These are phyloP conservation scores for Curvularia sp. DNA, from an alignment of 2,329 filamentous ascomycete species.

Conservation along the genomic window DNA sequence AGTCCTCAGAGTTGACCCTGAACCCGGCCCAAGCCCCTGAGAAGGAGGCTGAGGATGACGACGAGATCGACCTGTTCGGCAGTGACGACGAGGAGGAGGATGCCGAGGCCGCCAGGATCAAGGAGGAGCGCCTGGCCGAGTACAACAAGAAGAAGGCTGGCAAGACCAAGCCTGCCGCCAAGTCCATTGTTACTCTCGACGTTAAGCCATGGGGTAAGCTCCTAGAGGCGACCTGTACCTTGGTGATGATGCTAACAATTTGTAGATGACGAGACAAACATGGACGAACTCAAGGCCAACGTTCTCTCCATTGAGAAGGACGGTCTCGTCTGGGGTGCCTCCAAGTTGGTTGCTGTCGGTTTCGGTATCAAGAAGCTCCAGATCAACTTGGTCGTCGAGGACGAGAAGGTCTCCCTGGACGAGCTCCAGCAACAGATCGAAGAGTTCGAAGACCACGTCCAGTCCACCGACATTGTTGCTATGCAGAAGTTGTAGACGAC, in stretches of 20 bases:
- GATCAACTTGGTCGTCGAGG: slow-evolving; percentile 97
- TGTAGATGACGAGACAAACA: slow-evolving; percentile 89
- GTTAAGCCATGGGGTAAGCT: slow-evolving; percentile 98
- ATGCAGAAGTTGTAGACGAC: slow-evolving; percentile 53
- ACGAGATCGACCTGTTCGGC: slow-evolving; percentile 90
- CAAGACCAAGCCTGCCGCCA: slow-evolving; percentile 90
- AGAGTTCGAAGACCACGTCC: slow-evolving; percentile 91
- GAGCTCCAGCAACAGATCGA: slow-evolving; percentile 89
- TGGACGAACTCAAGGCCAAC: slow-evolving; percentile 78
- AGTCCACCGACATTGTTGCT: slow-evolving; percentile 87
- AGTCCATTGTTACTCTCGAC: slow-evolving; percentile 94
- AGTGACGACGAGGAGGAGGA: slow-evolving; percentile 76
- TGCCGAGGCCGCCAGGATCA: slow-evolving; percentile 80
- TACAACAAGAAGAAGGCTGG: slow-evolving; percentile 97
- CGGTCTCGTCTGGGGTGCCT: slow-evolving; percentile 94
- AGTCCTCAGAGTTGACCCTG: slow-evolving; percentile 75
- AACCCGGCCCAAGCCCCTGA: slow-evolving; percentile 86
- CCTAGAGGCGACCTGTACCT: background rate
- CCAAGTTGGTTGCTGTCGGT: slow-evolving; percentile 86
- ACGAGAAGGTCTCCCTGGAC: slow-evolving; percentile 89
- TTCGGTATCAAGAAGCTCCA: slow-evolving; percentile 99
- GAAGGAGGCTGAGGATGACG: slow-evolving; percentile 63
- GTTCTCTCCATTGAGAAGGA: slow-evolving; percentile 89
- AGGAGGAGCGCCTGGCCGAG: slow-evolving; percentile 88
- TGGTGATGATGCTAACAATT: slow-evolving; percentile 27